phyloP scores from a whole-genome alignment of 768 basidiomycete genomes.

The Lactarius trivialis region DNA sequence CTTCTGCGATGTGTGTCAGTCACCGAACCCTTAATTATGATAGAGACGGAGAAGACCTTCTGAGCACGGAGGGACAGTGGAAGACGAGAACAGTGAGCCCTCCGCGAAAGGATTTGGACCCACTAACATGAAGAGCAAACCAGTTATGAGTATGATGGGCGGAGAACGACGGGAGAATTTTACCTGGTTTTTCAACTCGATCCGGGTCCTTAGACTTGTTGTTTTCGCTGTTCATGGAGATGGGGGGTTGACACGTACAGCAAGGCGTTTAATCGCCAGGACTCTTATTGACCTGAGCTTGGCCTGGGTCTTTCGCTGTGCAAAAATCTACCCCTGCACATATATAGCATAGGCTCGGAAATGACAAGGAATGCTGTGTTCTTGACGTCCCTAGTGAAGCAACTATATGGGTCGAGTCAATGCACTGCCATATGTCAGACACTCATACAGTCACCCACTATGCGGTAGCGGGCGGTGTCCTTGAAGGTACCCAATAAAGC shows the following conservation, averaged over 20 bases:
- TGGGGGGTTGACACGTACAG: neutral
- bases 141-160: too few species aligned
- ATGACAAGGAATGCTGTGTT: neutral
- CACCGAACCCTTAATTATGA: neutral
- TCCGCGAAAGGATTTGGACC: neutral
- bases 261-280: neutral
- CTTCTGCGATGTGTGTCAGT: neutral
- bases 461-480: neutral
- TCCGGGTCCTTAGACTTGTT: neutral
- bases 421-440: neutral
- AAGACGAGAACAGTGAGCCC: neutral
- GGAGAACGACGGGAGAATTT: neutral
- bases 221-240: neutral
- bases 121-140: too few species aligned
- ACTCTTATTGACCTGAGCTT: neutral
- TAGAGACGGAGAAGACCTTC: neutral
- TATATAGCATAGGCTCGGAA: neutral
- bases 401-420: conserved; percentile 2
- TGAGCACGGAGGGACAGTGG: neutral
- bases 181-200: neutral
- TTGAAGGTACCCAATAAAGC: neutral
- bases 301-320: neutral
- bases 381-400: neutral
- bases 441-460: neutral
- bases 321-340: neutral